phyloP scores from a whole-genome alignment of 352 stramenopile genomes.

The Phytophthora agathidicida region DNA sequence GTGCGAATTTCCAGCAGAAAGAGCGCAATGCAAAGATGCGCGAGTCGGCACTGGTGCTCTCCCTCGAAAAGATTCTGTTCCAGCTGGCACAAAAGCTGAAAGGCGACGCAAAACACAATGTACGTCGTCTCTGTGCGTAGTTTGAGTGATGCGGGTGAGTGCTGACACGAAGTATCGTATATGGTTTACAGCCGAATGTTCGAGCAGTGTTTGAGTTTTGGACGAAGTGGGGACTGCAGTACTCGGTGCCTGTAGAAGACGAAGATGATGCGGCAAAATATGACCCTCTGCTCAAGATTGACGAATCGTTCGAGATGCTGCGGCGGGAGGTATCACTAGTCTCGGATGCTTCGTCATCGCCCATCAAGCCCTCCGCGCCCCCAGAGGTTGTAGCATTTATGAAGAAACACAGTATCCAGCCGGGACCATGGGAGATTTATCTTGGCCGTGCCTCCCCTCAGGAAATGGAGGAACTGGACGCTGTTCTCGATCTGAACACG shows the following conservation, averaged over 20 bases:
- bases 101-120: conserved; percentile 62
- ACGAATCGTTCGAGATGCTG: conserved; percentile 69
- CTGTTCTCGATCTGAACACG: conserved; percentile 70
- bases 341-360: conserved; percentile 74
- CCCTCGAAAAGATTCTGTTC: conserved; percentile 74
- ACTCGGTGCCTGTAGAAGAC: conserved; percentile 44
- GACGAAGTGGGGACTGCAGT: conserved; percentile 84
- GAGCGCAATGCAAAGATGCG: conserved; percentile 83
- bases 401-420: conserved; percentile 77
- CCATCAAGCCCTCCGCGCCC: conserved; percentile 64
- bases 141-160: neutral
- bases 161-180: neutral
- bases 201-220: conserved; percentile 82
- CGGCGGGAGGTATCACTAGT: conserved; percentile 56
- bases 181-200: conserved; percentile 57
- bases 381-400: conserved; percentile 80
- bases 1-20: conserved; percentile 68
- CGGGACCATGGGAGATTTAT: conserved; percentile 84
- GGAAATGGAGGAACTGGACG: conserved; percentile 77
- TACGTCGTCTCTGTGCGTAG: conserved; percentile 40
- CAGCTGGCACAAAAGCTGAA: conserved; percentile 66
- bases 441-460: conserved; percentile 63
- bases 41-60: conserved; percentile 64
- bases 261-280: conserved; percentile 36
- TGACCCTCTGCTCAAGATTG: conserved; percentile 58